Percentiles rank a stretch among this genome's conserved stretches.
Conservation (phyloP, 1,139 yeast species). For the Candida neerlandica region DNA sequence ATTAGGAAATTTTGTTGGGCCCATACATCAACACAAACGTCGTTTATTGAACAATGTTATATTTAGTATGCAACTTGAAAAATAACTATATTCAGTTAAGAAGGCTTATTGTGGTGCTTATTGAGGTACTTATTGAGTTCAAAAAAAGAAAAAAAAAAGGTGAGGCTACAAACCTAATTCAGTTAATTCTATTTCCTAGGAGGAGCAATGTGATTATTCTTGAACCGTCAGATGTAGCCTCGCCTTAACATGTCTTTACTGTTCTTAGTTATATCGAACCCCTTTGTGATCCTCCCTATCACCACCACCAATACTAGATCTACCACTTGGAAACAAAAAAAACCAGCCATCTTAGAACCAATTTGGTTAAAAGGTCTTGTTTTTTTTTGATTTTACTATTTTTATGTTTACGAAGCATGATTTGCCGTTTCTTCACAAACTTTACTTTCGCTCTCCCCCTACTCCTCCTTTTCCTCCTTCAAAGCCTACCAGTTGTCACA, state of each 20-base stretch:
- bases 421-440: no score
- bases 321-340: no score
- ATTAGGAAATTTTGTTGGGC: constrained; percentile 16
- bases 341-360: no score
- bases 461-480: no score
- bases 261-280: not conserved
- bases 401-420: no score
- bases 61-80: not conserved
- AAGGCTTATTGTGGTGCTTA: not conserved
- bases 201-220: not conserved
- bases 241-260: not conserved
- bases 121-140: no score
- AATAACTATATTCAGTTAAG: constrained; percentile 3
- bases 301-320: no score
- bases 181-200: not conserved
- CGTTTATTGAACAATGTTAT: not conserved
- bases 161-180: not conserved
- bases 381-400: no score
- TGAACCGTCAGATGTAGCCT: not conserved
- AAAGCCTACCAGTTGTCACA: no score
- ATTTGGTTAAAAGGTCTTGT: no score
- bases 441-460: no score
- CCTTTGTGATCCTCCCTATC: not conserved
- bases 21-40: constrained; percentile 1
- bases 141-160: no score